A percentile compares a stretch with the other conserved stretches of the same genome.
Evolutionary conservation across 306 rosid genomes (phyloP).

Genomic region (Prunus kanzakura): DNA sequence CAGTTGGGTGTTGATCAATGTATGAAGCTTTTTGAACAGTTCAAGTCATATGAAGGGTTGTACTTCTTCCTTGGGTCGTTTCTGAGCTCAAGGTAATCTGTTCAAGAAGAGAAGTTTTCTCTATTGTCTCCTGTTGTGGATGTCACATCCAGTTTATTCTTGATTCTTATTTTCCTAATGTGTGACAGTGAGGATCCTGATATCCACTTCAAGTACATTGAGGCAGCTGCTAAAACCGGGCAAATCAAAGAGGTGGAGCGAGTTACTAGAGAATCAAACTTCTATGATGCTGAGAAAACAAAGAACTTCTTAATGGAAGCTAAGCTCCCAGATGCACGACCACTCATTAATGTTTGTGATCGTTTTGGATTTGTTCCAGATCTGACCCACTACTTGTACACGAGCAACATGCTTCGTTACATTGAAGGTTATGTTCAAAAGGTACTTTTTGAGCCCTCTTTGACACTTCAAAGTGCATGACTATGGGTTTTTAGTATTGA

Average conservation of each 20-base stretch:
- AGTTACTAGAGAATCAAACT: slow-evolving; percentile 95
- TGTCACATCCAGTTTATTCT: background rate
- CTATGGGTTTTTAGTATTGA: background rate
- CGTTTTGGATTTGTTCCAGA: slow-evolving; percentile 99
- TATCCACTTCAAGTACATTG: slow-evolving; percentile 98
- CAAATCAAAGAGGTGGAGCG: slow-evolving; percentile 99
- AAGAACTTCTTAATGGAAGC: slow-evolving; percentile 98
- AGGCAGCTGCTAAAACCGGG: slow-evolving; percentile 98
- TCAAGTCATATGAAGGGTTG: slow-evolving; percentile 92
- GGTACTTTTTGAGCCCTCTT: slow-evolving; percentile 44
- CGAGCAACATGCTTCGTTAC: slow-evolving; percentile 97
- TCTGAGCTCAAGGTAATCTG: slow-evolving; percentile 87
- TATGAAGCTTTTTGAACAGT: slow-evolving; percentile 96
- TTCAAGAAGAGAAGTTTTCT: slow-evolving; percentile 15
- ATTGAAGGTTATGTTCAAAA: slow-evolving; percentile 99
- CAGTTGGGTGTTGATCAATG: slow-evolving; percentile 91
- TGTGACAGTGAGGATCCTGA: slow-evolving; percentile 99
- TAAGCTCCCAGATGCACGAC: slow-evolving; percentile 98
- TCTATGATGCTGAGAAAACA: slow-evolving; percentile 92
- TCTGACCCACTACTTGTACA: slow-evolving; percentile 92
- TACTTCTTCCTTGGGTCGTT: slow-evolving; percentile 97
- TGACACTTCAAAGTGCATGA: background rate
- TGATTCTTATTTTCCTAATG: background rate
- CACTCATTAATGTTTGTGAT: slow-evolving; percentile 94
- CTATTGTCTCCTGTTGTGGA: background rate